These are phyloP conservation scores for Sporisorium reilianum DNA, from an alignment of 1,284 basidiomycete genomes.

Conservation along the genomic window DNA sequence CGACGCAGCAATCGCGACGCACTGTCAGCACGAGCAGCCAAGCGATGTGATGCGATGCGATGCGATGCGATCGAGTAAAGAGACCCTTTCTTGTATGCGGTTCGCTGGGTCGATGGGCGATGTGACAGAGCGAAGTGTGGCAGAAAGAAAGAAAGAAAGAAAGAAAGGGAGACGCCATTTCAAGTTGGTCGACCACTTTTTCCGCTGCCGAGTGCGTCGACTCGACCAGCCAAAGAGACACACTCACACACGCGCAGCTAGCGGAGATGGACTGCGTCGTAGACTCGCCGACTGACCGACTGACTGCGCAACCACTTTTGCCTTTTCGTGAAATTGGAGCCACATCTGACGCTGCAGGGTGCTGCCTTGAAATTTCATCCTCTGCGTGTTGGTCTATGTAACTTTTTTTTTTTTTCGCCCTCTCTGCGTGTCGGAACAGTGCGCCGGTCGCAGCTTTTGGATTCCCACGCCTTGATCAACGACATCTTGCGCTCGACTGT, in stretches of 20 bases:
- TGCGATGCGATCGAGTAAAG: background rate
- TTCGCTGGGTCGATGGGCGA: background rate
- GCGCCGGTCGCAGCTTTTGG: too few species aligned
- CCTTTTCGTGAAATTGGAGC: too few species aligned
- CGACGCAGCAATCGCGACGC: background rate
- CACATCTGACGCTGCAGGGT: too few species aligned
- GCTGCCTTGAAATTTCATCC: too few species aligned
- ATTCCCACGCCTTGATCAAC: too few species aligned
- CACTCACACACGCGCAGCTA: background rate
- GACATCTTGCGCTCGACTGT: too few species aligned
- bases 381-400: too few species aligned
- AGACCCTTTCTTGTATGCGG: slow-evolving; percentile 13
- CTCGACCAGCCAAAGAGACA: background rate
- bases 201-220: background rate
- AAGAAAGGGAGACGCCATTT: background rate
- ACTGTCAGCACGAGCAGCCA: background rate
- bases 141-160: background rate
- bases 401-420: too few species aligned
- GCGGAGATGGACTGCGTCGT: background rate
- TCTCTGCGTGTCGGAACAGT: too few species aligned
- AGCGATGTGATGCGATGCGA: background rate
- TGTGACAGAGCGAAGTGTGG: slow-evolving; percentile 2
- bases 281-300: too few species aligned
- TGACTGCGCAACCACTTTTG: background rate
- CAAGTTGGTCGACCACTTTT: background rate